Conservation (phyloP, 768 basidiomycete species). For the Trametes elegans region DNA sequence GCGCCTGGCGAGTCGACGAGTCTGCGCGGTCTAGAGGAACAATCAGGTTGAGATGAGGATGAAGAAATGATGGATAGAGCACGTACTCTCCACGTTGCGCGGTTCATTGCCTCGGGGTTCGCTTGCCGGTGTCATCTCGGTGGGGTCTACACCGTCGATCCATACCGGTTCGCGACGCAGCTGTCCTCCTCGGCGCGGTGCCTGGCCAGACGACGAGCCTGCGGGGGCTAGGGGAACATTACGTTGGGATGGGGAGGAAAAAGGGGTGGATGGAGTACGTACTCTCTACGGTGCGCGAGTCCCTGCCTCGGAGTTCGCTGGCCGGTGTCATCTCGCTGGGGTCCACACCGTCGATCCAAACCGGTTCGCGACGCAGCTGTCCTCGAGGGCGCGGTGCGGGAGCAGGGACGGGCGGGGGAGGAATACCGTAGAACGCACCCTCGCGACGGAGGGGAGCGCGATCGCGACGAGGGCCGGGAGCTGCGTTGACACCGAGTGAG, state of each 20-base stretch:
- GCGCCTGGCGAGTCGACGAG: too few species aligned
- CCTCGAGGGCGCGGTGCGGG: neutral
- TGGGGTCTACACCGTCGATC: conserved; percentile 1
- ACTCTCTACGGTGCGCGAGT: neutral
- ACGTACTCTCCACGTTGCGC: neutral
- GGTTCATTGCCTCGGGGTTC: conserved; percentile 1
- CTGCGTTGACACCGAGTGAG: neutral
- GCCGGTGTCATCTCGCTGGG: neutral
- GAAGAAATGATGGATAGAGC: neutral
- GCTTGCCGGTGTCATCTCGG: neutral
- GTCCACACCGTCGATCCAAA: conserved; percentile 3
- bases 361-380: conserved; percentile 3
- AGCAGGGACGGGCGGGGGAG: neutral
- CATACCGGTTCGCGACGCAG: conserved; percentile 8
- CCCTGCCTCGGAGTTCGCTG: neutral
- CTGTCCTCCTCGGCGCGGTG: neutral
- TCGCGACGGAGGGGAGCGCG: neutral
- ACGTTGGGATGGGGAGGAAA: too few species aligned
- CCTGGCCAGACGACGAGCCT: too few species aligned
- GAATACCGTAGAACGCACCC: conserved; percentile 1
- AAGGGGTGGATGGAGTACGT: neutral
- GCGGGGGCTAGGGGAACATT: too few species aligned
- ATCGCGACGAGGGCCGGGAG: neutral
- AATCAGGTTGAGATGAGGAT: too few species aligned
- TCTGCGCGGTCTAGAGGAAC: too few species aligned